Base-by-base conservation (phyloP, 1,139 yeast genomes). In the Magnusiomyces paraingens region DNA sequence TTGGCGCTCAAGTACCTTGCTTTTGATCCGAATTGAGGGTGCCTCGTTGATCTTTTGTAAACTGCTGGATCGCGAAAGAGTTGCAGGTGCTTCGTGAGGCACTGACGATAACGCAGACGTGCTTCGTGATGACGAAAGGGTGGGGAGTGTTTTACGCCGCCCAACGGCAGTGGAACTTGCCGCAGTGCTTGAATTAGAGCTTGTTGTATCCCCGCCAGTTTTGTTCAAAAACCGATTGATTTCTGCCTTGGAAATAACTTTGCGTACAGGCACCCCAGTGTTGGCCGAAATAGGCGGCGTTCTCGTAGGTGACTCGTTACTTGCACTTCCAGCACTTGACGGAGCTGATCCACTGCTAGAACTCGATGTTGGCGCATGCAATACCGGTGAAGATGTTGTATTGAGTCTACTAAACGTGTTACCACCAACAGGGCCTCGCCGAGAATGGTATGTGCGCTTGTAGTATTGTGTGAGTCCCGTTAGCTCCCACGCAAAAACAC, bases 401-500 rank as follows among this genome's bases (percentile, higher is more conserved):
- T 36, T 22, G 17, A 17, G 35, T 26, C 29, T 14, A n/a, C 32
- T n/a, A 15, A 36, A 14, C 3, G 32, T 32, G 3, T 22, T 32
- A 6, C 45, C 47, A 26, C 15, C 41, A 2, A 15, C 15, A 17
- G 35, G 20, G n/a, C 47, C 44, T 10, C 32, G n/a, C 22, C 15
- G 22, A 22, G 36, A 21, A 39, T 18, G 22, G 15, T 38, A 21
- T 36, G 22, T 43, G 44, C 32, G 15, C 20, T n/a, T 40, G n/a
- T 21, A 40, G 17, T 15, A 18, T 18, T 26, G 44, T 43, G n/a
- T 41, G 2, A 47, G 21, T 2, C 51, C 53, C 11, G 20, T 45
- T 14, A 52, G 43, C 12, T 57, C 54, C 69, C 70, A 65, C 22
- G 65, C 40, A 41, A 65, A 64, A 0, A 65, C 55, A 48, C 68